A percentile compares a stretch with the other conserved stretches of the same genome.
Conservation (phyloP, 2,329 filamentous ascomycete genomes). For the Colletotrichum ledebouriae region DNA sequence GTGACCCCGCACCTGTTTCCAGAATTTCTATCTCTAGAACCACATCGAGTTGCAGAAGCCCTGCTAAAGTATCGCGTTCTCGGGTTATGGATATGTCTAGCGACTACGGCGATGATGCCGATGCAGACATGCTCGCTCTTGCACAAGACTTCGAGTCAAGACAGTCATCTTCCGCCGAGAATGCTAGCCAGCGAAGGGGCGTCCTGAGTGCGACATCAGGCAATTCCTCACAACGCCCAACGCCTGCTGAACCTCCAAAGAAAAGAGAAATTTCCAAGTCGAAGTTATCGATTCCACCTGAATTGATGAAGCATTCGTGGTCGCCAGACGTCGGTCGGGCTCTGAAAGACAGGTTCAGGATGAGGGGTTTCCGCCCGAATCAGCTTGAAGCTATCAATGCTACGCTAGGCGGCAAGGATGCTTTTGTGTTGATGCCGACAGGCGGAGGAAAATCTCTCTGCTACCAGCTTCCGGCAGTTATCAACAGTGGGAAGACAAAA, state of each 20-base stretch:
- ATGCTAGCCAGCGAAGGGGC: conserved; percentile 49
- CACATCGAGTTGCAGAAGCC: conserved; percentile 24
- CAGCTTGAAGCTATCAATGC: conserved; percentile 97
- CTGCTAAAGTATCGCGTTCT: conserved; percentile 33
- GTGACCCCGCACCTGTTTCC: conserved; percentile 14
- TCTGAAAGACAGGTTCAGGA: conserved; percentile 86
- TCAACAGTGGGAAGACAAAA: conserved; percentile 82
- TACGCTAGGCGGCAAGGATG: conserved; percentile 87
- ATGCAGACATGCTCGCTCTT: conserved; percentile 65
- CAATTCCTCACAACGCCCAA: conserved; percentile 54
- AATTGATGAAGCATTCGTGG: conserved; percentile 80
- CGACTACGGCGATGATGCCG: conserved; percentile 63
- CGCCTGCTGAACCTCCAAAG: conserved; percentile 51
- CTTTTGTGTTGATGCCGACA: conserved; percentile 97
- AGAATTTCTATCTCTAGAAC: background rate
- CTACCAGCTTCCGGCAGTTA: conserved; percentile 92
- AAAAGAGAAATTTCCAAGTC: conserved; percentile 49
- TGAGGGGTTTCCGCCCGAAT: conserved; percentile 89
- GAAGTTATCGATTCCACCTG: conserved; percentile 58
- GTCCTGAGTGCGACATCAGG: conserved; percentile 64
- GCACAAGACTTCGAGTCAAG: conserved; percentile 64
- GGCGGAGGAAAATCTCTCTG: conserved; percentile 97
- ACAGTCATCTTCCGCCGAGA: conserved; percentile 51
- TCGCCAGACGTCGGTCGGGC: conserved; percentile 85
- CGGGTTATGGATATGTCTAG: conserved; percentile 55